phyloP scores from a whole-genome alignment of 345 rosid species.

The Kandelia obovata region DNA sequence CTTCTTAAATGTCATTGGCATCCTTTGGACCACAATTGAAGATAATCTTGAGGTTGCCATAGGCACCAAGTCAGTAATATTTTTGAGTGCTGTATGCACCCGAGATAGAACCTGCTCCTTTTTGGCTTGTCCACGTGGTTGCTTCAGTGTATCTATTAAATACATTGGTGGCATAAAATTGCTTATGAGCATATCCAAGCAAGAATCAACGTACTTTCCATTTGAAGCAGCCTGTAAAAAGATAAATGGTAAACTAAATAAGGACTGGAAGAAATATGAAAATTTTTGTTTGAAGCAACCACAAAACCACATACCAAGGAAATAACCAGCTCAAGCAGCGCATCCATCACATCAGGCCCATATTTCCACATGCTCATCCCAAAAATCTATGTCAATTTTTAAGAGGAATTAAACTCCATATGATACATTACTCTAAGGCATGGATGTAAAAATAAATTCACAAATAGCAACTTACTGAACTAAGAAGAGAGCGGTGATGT shows the following conservation, averaged over 20 bases:
- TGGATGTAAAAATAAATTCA: neutral
- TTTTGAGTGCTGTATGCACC: slow-evolving; percentile 62
- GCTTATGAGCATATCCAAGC: slow-evolving; percentile 61
- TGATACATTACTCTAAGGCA: neutral
- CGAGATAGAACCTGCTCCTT: slow-evolving; percentile 63
- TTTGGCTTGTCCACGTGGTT: slow-evolving; percentile 40
- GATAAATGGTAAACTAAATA: neutral
- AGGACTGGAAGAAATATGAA: neutral
- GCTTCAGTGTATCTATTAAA: slow-evolving; percentile 33
- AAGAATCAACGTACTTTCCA: slow-evolving; percentile 61
- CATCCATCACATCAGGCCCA: slow-evolving; percentile 62
- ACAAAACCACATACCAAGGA: slow-evolving; percentile 50
- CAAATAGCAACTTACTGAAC: slow-evolving; percentile 45
- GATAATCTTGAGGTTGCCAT: slow-evolving; percentile 62
- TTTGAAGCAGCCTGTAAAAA: slow-evolving; percentile 60
- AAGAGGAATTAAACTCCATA: slow-evolving; percentile 11
- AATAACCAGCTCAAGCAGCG: slow-evolving; percentile 54
- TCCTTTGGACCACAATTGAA: slow-evolving; percentile 44
- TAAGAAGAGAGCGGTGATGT: slow-evolving; percentile 60
- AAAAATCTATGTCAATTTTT: slow-evolving; percentile 43
- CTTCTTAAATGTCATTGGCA: slow-evolving; percentile 52
- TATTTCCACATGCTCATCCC: slow-evolving; percentile 74
- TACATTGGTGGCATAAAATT: slow-evolving; percentile 63
- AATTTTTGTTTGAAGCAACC: neutral
- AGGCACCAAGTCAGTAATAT: slow-evolving; percentile 62